phyloP scores from a whole-genome alignment of 257 asterid species.

The Solanum piurae region DNA sequence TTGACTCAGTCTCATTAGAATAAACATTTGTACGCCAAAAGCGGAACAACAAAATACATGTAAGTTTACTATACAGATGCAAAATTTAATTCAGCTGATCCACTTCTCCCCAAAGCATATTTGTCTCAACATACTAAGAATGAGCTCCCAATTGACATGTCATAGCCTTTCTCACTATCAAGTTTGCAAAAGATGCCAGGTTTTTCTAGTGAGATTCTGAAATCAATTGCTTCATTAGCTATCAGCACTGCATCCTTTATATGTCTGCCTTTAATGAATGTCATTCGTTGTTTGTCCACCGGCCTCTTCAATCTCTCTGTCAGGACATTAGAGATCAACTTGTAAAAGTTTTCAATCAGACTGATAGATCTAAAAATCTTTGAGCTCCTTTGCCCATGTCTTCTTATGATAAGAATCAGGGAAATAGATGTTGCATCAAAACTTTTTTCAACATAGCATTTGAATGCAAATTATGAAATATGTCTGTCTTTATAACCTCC shows the following conservation, averaged over 20 bases:
- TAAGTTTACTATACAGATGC: neutral
- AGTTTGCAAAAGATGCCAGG: neutral
- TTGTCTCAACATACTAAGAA: neutral
- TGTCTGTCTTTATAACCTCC: neutral
- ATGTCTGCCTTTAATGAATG: neutral
- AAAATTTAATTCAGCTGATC: neutral
- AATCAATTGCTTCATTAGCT: neutral
- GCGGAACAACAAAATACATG: neutral
- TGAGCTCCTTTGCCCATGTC: neutral
- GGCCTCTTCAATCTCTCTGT: neutral
- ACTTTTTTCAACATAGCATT: neutral
- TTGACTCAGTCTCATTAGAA: neutral
- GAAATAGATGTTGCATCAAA: neutral
- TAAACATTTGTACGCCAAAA: neutral
- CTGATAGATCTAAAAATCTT: neutral
- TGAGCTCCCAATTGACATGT: neutral
- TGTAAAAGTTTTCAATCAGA: neutral
- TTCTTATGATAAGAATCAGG: neutral
- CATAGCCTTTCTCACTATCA: neutral
- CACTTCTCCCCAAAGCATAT: neutral
- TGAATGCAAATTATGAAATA: neutral
- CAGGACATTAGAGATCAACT: neutral
- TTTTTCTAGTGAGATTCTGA: neutral
- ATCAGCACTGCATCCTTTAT: neutral
- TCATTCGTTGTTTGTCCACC: neutral